Base-by-base conservation (phyloP, 2,329 filamentous ascomycete species). In the Chaetomiaceae sp. region DNA sequence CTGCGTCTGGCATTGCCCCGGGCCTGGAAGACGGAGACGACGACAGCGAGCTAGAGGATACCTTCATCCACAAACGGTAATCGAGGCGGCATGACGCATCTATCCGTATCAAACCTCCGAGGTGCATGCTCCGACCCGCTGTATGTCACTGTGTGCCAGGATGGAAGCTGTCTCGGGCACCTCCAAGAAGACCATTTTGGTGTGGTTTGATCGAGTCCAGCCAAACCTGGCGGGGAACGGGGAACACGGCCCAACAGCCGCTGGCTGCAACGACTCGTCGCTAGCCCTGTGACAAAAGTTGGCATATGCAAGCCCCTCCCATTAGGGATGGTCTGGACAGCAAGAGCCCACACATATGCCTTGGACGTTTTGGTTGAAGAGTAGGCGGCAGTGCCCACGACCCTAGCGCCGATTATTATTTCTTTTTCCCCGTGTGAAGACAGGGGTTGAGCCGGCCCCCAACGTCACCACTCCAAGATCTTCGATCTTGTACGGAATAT, bases 1-100 rank as follows among this genome's bases (percentile, higher is more conserved):
- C 65, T 10, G 64, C 63, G 19, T 58, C 58, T 25, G 56, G 55
- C 48, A 55, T 57, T 40, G 61, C 55, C 47, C 56, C 51, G 19
- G 50, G 56, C 13, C 35, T 60, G 55, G 59, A 66, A 55, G 58
- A 63, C 48, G 62, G 70, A 60, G 69, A 71, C 34, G 67, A 66
- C 33, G 66, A 64, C 40, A 73, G 70, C 57, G 70, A 71, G 40
- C 58, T 74, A 43, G 74, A 78, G 49, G 76, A 79, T 55, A 78
- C 75, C 5, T 79, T 78, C 55, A 66, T 72, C 43, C 75, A 76
- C 65, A 73, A 69, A 47, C 57, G 54, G 46, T 62, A 63, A 45
- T n/a, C 6, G n/a, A 20, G n/a, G 20, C n/a, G 27, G 45, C 47
- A 45, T 35, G n/a, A n/a, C n/a, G n/a, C n/a, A n/a, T n/a, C n/a